A percentile compares a stretch with the other conserved stretches of the same genome.
Conservation (phyloP, 257 asterid genomes). For the Nicotiana obtusifolia region DNA sequence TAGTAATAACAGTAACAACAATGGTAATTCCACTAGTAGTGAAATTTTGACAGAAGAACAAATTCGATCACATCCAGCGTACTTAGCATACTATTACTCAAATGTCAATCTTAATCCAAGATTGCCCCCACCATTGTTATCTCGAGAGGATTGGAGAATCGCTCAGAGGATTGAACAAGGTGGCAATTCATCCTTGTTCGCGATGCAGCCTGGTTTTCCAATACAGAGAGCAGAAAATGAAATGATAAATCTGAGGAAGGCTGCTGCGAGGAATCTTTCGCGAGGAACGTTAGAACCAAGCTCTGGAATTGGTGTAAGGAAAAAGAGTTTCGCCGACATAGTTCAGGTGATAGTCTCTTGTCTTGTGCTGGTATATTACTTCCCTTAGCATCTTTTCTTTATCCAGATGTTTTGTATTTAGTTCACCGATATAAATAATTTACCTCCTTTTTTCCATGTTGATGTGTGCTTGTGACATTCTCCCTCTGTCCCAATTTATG, state of each 20-base stretch:
- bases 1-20: slow-evolving; percentile 11
- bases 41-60: slow-evolving; percentile 54
- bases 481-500: too few relatives aligned
- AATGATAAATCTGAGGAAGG: slow-evolving; percentile 49
- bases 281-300: slow-evolving; percentile 28
- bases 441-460: neutral
- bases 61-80: slow-evolving; percentile 66
- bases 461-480: neutral
- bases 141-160: slow-evolving; percentile 77
- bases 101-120: slow-evolving; percentile 78
- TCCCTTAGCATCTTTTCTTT: neutral
- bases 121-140: slow-evolving; percentile 70
- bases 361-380: neutral
- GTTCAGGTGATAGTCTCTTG: slow-evolving; percentile 49
- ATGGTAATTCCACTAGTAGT: slow-evolving; percentile 11
- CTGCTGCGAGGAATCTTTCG: slow-evolving; percentile 48
- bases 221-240: slow-evolving; percentile 51
- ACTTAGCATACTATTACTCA: slow-evolving; percentile 71
- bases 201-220: slow-evolving; percentile 42
- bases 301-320: slow-evolving; percentile 54
- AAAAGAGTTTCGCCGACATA: slow-evolving; percentile 88
- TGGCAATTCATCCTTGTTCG: slow-evolving; percentile 25
- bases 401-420: neutral
- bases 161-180: slow-evolving; percentile 59
- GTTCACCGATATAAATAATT: neutral